Evolutionary conservation across 805 yeast genomes (phyloP).

Genomic region (Metschnikowia borealis): DNA sequence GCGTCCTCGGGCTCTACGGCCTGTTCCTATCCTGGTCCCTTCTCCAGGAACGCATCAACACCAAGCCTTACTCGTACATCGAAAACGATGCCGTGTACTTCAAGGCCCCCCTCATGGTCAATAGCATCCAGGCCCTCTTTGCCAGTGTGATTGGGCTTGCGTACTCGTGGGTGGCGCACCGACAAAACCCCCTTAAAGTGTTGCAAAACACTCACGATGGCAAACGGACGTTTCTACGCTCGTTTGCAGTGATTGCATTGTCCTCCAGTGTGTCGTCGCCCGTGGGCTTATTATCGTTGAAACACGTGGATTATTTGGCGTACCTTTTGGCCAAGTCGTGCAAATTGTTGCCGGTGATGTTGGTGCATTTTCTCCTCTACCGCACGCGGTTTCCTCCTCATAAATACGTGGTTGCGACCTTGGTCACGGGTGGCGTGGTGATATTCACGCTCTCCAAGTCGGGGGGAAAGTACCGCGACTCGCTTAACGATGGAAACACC

Average conservation of each 20-base stretch:
- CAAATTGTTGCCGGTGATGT: conserved; percentile 90
- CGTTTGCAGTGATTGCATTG: conserved; percentile 53
- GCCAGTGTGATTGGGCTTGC: conserved; percentile 66
- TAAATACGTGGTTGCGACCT: conserved; percentile 71
- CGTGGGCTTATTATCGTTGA: conserved; percentile 70
- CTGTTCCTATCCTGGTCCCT: conserved; percentile 91
- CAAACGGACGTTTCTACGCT: conserved; percentile 16
- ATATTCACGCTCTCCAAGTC: conserved; percentile 61
- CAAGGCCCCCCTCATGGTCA: conserved; percentile 75
- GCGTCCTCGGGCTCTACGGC: conserved; percentile 67
- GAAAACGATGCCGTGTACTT: conserved; percentile 42
- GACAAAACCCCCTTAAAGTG: conserved; percentile 12
- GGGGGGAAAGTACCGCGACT: conserved; percentile 21
- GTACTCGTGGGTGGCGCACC: conserved; percentile 44
- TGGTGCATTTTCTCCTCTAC: conserved; percentile 71
- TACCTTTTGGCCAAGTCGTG: conserved; percentile 87
- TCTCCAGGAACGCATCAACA: conserved; percentile 82
- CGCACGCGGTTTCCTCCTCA: conserved; percentile 65
- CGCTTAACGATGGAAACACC: conserved; percentile 40
- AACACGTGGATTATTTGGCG: conserved; percentile 82
- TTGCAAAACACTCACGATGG: conserved; percentile 1
- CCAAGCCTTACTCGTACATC: conserved; percentile 64
- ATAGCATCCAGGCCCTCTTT: conserved; percentile 65
- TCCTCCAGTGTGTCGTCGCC: conserved; percentile 84
- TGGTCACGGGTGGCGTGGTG: conserved; percentile 82